phyloP scores from a whole-genome alignment of 2,329 filamentous ascomycete genomes.

The Xylariaceae sp. region DNA sequence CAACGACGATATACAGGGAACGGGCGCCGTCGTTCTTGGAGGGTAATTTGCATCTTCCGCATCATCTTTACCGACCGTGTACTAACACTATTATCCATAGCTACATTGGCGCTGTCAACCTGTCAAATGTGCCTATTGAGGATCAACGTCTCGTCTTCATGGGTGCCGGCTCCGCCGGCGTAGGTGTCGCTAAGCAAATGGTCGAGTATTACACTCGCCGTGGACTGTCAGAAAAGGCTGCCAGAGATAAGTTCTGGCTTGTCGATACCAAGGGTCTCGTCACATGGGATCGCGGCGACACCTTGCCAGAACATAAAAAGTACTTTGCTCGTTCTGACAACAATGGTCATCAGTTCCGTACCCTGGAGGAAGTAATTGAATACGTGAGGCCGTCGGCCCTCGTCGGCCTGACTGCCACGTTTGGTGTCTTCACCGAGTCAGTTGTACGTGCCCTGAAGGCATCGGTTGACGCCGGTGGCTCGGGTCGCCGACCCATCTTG shows the following conservation, averaged over 20 bases:
- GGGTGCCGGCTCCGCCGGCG: constrained; percentile 91
- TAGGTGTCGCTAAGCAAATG: constrained; percentile 96
- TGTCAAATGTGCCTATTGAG: constrained; percentile 78
- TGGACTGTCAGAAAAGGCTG: constrained; percentile 83
- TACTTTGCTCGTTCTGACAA: constrained; percentile 66
- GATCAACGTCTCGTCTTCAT: constrained; percentile 96
- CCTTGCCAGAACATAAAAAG: constrained; percentile 85
- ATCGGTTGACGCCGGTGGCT: constrained; percentile 59
- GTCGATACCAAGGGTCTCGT: constrained; percentile 97
- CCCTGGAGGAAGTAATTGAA: constrained; percentile 86
- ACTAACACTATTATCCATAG: constrained; percentile 25
- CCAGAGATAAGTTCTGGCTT: constrained; percentile 90
- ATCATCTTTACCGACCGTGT: neutral
- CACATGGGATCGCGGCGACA: constrained; percentile 88
- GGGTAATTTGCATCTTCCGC: constrained; percentile 51
- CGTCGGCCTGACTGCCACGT: constrained; percentile 90
- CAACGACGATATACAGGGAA: constrained; percentile 98
- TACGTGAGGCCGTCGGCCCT: constrained; percentile 93
- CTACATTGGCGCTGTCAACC: constrained; percentile 72
- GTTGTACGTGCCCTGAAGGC: constrained; percentile 71
- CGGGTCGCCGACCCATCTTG: constrained; percentile 80
- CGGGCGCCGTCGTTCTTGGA: constrained; percentile 88
- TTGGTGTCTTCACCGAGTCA: constrained; percentile 87
- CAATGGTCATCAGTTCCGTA: constrained; percentile 68
- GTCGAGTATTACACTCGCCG: constrained; percentile 95